Evolutionary conservation across 495 filamentous ascomycete species (phyloP).

Genomic region (Halenospora varia): DNA sequence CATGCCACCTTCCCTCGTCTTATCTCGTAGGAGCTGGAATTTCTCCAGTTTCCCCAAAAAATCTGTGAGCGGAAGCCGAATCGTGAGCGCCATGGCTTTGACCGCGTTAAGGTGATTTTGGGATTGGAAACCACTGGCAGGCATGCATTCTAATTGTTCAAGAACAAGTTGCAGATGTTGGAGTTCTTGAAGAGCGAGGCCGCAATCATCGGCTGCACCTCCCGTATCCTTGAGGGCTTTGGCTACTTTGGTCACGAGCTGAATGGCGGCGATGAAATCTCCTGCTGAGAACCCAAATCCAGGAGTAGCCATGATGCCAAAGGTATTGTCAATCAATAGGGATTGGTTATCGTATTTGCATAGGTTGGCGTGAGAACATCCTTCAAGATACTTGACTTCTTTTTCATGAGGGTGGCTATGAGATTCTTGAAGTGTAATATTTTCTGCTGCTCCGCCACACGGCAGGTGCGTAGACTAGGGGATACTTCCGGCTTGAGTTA

Average conservation of each 20-base stretch:
- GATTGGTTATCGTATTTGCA: too few species aligned
- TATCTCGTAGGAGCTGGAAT: too few species aligned
- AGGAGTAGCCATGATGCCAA: conserved; percentile 29
- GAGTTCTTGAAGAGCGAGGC: conserved; percentile 25
- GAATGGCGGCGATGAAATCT: conserved; percentile 32
- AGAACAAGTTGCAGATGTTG: conserved; percentile 26
- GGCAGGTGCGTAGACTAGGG: too few species aligned
- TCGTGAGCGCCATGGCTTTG: conserved; percentile 28
- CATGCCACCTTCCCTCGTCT: too few species aligned
- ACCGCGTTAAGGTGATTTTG: conserved; percentile 27
- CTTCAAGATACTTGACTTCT: too few species aligned
- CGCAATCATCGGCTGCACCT: conserved; percentile 27
- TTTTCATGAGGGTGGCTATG: too few species aligned
- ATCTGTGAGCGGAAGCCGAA: conserved; percentile 23
- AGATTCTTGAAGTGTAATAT: too few species aligned
- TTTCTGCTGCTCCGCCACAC: too few species aligned
- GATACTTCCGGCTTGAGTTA: too few species aligned
- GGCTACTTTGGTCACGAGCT: conserved; percentile 23
- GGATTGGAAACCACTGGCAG: conserved; percentile 24
- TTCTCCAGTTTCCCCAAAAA: conserved; percentile 27
- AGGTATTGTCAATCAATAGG: too few species aligned
- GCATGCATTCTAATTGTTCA: conserved; percentile 15
- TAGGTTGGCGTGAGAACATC: too few species aligned
- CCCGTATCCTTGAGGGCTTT: conserved; percentile 28
- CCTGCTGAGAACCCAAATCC: conserved; percentile 46